Evolutionary conservation across 2,329 filamentous ascomycete genomes (phyloP).

Genomic region (Periconia sp.): DNA sequence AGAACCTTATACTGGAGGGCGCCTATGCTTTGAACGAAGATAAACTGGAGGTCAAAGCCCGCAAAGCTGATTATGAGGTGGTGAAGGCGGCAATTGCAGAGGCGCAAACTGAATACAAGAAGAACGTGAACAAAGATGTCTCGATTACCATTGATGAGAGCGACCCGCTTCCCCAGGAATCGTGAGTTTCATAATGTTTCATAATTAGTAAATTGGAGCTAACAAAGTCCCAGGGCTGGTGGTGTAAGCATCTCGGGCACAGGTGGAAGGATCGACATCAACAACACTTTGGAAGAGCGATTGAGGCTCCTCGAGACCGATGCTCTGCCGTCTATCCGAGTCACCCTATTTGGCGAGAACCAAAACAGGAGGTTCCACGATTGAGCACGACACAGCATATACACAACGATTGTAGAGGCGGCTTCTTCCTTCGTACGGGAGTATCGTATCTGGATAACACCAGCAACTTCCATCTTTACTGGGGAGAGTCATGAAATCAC

Average conservation of each 20-base stretch:
- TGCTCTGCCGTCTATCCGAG: slow-evolving; percentile 80
- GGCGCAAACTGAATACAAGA: slow-evolving; percentile 82
- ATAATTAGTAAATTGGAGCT: not conserved
- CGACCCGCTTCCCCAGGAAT: slow-evolving; percentile 76
- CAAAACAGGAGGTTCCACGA: slow-evolving; percentile 94
- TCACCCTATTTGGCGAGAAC: slow-evolving; percentile 91
- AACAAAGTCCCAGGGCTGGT: slow-evolving; percentile 65
- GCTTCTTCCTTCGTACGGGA: not conserved
- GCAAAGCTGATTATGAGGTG: slow-evolving; percentile 75
- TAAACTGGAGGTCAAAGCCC: slow-evolving; percentile 71
- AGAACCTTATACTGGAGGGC: slow-evolving; percentile 83
- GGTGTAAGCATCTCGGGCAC: slow-evolving; percentile 80
- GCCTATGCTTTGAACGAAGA: slow-evolving; percentile 85
- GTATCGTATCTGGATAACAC: not conserved
- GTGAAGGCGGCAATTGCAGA: slow-evolving; percentile 77
- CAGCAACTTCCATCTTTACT: not conserved
- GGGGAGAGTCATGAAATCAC: not conserved
- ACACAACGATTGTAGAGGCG: not conserved
- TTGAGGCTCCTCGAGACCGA: slow-evolving; percentile 81
- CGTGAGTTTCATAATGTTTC: slow-evolving; percentile 64
- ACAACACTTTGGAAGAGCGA: slow-evolving; percentile 96
- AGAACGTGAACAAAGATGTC: slow-evolving; percentile 69
- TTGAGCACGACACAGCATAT: slow-evolving; percentile 50
- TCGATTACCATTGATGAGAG: slow-evolving; percentile 74
- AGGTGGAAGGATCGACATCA: slow-evolving; percentile 92